Evolutionary conservation across 2,329 filamentous ascomycete genomes (phyloP).

Genomic region (Botrytis deweyae): DNA sequence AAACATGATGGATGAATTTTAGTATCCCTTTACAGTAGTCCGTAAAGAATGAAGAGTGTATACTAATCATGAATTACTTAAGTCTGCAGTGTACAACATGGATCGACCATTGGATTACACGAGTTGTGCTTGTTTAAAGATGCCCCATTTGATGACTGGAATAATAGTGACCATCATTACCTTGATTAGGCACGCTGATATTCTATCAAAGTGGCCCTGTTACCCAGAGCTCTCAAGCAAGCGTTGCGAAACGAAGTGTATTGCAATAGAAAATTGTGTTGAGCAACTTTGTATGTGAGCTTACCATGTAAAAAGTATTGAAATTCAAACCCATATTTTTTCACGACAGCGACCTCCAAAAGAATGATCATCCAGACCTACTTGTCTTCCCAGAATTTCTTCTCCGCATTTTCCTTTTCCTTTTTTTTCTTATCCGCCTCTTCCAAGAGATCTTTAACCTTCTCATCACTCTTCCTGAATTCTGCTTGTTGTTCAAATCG

Average conservation of each 20-base stretch:
- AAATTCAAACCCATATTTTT: not conserved
- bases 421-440: not conserved
- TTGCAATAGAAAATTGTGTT: too few species aligned
- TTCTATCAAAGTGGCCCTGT: too few species aligned
- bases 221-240: too few species aligned
- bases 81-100: not conserved
- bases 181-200: too few species aligned
- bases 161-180: too few species aligned
- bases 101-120: too few species aligned
- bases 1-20: not conserved
- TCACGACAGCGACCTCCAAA: too few species aligned
- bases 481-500: not conserved
- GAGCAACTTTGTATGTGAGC: too few species aligned
- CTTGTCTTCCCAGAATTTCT: not conserved
- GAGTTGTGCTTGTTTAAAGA: too few species aligned
- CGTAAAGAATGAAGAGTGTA: not conserved
- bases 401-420: not conserved
- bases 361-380: not conserved
- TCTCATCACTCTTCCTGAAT: not conserved
- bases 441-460: not conserved
- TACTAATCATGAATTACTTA: not conserved
- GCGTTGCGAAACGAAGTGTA: too few species aligned
- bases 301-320: not conserved
- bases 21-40: not conserved
- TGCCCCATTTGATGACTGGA: too few species aligned